Percentiles rank a stretch among this genome's conserved stretches.
phyloP scores from a whole-genome alignment of 495 filamentous ascomycete genomes.

The Penicillium cataractarum region DNA sequence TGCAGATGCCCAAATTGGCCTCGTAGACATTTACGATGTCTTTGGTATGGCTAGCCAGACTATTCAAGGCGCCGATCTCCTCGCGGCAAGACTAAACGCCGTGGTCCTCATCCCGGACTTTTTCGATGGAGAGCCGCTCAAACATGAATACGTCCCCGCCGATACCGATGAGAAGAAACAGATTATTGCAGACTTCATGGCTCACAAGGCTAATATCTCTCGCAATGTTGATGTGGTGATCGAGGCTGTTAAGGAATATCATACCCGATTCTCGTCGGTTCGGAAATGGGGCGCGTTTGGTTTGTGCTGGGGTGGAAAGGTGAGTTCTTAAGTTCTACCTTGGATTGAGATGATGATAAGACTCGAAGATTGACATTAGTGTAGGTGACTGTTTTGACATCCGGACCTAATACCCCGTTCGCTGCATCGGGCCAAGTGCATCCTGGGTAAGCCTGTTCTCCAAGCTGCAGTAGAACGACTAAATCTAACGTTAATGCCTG shows the following conservation, averaged over 20 bases:
- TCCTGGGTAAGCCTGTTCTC: constrained; percentile 41
- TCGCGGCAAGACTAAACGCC: constrained; percentile 41
- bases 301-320: constrained; percentile 57
- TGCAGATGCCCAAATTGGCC: constrained; percentile 33
- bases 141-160: constrained; percentile 37
- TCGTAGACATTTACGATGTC: constrained; percentile 58
- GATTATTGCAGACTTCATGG: constrained; percentile 33
- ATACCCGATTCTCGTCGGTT: constrained; percentile 34
- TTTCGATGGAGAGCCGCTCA: constrained; percentile 41
- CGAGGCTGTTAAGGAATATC: constrained; percentile 29
- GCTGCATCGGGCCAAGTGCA: constrained; percentile 54
- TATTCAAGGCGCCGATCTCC: constrained; percentile 58
- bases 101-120: constrained; percentile 53
- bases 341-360: no score
- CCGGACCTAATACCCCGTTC: constrained; percentile 45
- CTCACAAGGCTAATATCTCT: constrained; percentile 24
- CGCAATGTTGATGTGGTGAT: constrained; percentile 30
- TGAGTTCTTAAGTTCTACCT: constrained; percentile 3
- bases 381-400: constrained; percentile 48
- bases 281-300: constrained; percentile 48
- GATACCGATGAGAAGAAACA: constrained; percentile 51
- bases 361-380: background rate
- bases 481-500: background rate
- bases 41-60: constrained; percentile 57
- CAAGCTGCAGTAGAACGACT: background rate